Base-by-base conservation (phyloP, 805 yeast species). In the Wickerhamiella bombiphila region DNA sequence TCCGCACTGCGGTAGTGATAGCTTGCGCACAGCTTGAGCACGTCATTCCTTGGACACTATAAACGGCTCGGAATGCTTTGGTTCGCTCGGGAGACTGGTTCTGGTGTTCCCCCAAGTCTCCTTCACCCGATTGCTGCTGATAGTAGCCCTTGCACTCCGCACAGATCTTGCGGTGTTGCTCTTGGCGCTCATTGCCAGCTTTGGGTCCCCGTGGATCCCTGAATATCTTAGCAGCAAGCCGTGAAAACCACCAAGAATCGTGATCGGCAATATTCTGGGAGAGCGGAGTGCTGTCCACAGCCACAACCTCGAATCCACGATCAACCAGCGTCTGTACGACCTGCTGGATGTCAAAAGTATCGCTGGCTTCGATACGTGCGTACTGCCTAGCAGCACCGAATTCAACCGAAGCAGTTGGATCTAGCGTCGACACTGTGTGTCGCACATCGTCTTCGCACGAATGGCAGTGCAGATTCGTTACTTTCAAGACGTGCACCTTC, bases 1-100 rank as follows among this genome's bases (percentile, higher is more conserved):
- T 50, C 30, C 50, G 50, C 21, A 61, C 55, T 0, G 71, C 68
- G 14, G 56, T 56, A 1, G 69, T 62, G 20, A 78, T 65, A 1
- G 71, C 54, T 2, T 66, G 59, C 5, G 70, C 55, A 50, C 83
- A 76, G 4, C 76, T 58, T 3, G 78, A 72, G 50, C 83, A 75
- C 2, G 80, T 69, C 83, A 78, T 76, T 2, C 81, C 83, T 8
- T 66, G 66, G 36, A 78, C 60, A 5, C 74, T 59, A 38, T 70
- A 66, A 1, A 70, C 66, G 0, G 78, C 81, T 34, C 71, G 52
- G 42, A 56, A 68, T 17, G 43, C 37, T 11, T 36, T 40, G 24
- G 22, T 22, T 32, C 59, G 54, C 18, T 14, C 14, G 3, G 14
- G 15, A 19, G 54, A 9, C 13, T 28, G 15, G 30, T 28, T 17